phyloP scores from a whole-genome alignment of 1,284 basidiomycete genomes.

The Boletellus deceptivus region DNA sequence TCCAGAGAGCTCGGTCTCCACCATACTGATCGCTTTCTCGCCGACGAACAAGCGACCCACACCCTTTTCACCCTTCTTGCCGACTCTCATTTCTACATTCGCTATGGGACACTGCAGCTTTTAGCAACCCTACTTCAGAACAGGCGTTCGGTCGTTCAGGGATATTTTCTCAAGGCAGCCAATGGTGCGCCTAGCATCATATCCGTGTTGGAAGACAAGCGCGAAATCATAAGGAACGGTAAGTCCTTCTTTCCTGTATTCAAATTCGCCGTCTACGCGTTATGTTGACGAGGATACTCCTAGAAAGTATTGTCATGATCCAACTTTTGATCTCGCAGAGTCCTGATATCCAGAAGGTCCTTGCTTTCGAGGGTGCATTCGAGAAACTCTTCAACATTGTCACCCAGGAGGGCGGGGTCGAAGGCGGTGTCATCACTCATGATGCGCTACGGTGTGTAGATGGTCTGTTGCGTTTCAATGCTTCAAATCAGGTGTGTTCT shows the following conservation, averaged over 20 bases:
- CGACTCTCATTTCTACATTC: constrained; percentile 79
- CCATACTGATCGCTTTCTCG: constrained; percentile 71
- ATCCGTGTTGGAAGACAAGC: constrained; percentile 72
- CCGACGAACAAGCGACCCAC: constrained; percentile 72
- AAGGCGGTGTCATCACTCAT: constrained; percentile 86
- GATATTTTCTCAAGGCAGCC: constrained; percentile 83
- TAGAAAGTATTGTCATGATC: constrained; percentile 82
- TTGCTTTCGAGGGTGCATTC: constrained; percentile 96
- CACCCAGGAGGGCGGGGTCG: constrained; percentile 84
- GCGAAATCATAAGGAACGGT: constrained; percentile 86
- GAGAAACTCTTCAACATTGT: constrained; percentile 94
- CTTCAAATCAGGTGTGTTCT: constrained; percentile 83
- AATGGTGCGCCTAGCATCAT: constrained; percentile 74
- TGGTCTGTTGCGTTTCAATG: constrained; percentile 85
- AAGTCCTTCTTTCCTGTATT: constrained; percentile 19
- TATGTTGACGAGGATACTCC: constrained; percentile 22
- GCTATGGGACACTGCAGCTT: constrained; percentile 85
- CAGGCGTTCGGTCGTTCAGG: constrained; percentile 78
- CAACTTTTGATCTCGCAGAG: constrained; percentile 84
- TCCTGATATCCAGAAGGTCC: constrained; percentile 94
- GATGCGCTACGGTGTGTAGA: constrained; percentile 87
- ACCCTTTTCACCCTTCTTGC: constrained; percentile 77
- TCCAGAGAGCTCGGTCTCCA: constrained; percentile 64
- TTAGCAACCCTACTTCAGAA: constrained; percentile 79
- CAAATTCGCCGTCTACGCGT: not conserved